Evolutionary conservation across 148 eudicot genomes (phyloP).

Genomic region (Heliamphora exappendiculata): DNA sequence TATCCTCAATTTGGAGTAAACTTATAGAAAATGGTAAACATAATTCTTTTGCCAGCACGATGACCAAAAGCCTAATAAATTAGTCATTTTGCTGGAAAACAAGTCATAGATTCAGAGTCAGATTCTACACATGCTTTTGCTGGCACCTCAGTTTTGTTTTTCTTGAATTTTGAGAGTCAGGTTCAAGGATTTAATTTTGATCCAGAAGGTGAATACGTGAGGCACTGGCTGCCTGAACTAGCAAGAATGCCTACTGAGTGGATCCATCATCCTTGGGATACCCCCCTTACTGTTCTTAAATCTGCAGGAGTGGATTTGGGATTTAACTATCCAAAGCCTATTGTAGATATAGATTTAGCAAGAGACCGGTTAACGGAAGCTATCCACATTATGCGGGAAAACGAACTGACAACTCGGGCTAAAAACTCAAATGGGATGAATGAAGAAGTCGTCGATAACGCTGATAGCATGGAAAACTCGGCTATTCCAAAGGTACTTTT

Average conservation of each 20-base stretch:
- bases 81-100: neutral
- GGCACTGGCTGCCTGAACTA: conserved; percentile 92
- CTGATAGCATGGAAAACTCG: conserved; percentile 23
- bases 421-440: conserved; percentile 31
- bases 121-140: neutral
- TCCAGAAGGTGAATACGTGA: conserved; percentile 76
- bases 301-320: conserved; percentile 91
- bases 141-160: neutral
- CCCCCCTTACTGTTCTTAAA: conserved; percentile 60
- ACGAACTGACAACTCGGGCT: conserved; percentile 33
- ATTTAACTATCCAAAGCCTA: conserved; percentile 73
- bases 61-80: neutral
- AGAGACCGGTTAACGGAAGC: conserved; percentile 60
- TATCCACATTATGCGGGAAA: conserved; percentile 52
- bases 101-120: neutral
- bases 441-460: conserved; percentile 77
- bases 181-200: conserved; percentile 87
- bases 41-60: neutral
- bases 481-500: conserved; percentile 37
- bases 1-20: neutral
- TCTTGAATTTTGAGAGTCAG: conserved; percentile 28
- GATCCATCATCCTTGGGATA: conserved; percentile 99
- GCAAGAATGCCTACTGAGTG: conserved; percentile 92
- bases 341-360: conserved; percentile 67
- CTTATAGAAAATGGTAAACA: neutral